Evolutionary conservation across 2,329 filamentous ascomycete species (phyloP), one percentile per base, ranked within the genome.

Genomic region (Pochonia chlamydosporia): DNA sequence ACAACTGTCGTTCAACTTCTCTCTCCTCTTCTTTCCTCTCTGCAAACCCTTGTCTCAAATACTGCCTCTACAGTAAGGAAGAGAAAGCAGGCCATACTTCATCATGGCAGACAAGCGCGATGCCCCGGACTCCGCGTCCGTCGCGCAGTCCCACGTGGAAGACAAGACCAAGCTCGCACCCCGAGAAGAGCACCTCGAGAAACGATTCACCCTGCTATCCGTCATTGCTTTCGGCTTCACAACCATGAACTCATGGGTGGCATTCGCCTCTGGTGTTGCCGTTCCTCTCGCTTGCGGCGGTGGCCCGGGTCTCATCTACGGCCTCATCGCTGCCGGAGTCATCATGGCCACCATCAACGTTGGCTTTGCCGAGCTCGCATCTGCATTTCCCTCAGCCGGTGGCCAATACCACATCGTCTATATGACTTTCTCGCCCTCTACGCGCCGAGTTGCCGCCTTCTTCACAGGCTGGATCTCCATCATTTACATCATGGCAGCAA

Each of bases 321-420:
- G 57, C 10, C 51, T 59, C 31, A 54, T 59, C 16, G 52, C 44
- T 3, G 55, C 52, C 1, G 55, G 52, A 2, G 41, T 59, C 4
- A 26, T 57, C 36, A 59, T 59, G 54, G 49, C 54, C 6, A 53
- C 49, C 3, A 59, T 59, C 30, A 56, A 56, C 35, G 40, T 53
- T 16, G 57, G 57, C 21, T 59, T 59, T 4, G 57, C 57, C 2
- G 57, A 59, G n/a, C 23, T 59, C 35, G 57, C 57, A 1, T 59
- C 57, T 0, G 57, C 57, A 0, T 59, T 55, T 16, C 57, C 57
- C 6, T 59, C 56, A 1, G 55, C 55, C 5, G 57, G 57, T 11
- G 57, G 57, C 9, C 57, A 59, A 20, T 59, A 59, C 16, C 57
- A 59, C 20, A 59, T 59, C 18, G 56, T 59, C 7, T 59, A 57